phyloP scores from a whole-genome alignment of 2,329 filamentous ascomycete genomes.

The Claviceps paspali region DNA sequence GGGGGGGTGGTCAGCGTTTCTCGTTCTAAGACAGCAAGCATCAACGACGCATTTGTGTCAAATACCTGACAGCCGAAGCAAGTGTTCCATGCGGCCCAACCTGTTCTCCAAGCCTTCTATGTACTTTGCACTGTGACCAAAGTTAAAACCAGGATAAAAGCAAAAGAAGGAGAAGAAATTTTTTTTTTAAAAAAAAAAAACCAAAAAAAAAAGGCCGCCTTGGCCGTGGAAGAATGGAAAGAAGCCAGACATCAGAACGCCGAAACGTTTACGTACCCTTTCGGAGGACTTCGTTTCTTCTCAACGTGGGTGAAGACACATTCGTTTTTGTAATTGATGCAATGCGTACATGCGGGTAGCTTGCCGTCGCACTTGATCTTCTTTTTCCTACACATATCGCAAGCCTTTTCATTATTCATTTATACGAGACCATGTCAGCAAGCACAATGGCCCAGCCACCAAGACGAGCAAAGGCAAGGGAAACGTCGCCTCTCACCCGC shows the following conservation, averaged over 20 bases:
- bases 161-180: too few relatives aligned
- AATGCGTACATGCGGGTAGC: conserved; percentile 87
- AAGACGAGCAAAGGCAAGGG: too few relatives aligned
- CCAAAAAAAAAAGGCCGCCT: too few relatives aligned
- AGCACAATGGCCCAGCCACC: too few relatives aligned
- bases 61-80: conserved; percentile 64
- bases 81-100: conserved; percentile 85
- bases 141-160: background rate
- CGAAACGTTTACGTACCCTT: conserved; percentile 62
- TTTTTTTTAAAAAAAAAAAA: too few relatives aligned
- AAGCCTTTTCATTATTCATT: conserved; percentile 47
- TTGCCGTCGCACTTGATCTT: conserved; percentile 98
- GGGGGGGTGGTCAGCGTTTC: conserved; percentile 3
- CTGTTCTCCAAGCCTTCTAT: conserved; percentile 94
- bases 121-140: conserved; percentile 64
- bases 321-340: conserved; percentile 94
- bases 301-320: conserved; percentile 96
- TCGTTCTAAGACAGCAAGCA: background rate
- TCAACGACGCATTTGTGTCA: background rate
- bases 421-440: conserved; percentile 4
- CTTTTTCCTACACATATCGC: conserved; percentile 92
- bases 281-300: conserved; percentile 94
- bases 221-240: background rate
- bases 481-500: conserved; percentile 40
- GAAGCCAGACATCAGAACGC: too few relatives aligned